Evolutionary conservation across 108 stramenopile species (phyloP).

Genomic region (Nitzschia inconspicua): DNA sequence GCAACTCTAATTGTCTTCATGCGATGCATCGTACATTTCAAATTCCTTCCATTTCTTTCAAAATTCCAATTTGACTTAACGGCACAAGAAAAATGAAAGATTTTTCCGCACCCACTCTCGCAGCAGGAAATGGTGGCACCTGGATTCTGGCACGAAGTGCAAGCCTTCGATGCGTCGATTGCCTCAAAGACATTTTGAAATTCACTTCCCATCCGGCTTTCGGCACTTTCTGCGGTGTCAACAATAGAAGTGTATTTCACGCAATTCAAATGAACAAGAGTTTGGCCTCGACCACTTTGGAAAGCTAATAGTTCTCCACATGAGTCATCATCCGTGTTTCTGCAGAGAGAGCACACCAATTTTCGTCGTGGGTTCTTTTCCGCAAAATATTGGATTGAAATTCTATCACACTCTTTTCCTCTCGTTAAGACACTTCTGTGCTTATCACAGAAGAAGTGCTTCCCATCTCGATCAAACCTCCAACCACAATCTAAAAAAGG

Average conservation of each 20-base stretch:
- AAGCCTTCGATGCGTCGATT: slow-evolving; percentile 14
- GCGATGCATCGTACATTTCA: slow-evolving; percentile 33
- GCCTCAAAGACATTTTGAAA: slow-evolving; percentile 42
- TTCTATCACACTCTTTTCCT: slow-evolving; percentile 23
- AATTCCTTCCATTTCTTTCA: slow-evolving; percentile 23
- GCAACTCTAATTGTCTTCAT: background rate
- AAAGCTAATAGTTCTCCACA: slow-evolving; percentile 44
- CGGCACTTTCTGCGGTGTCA: slow-evolving; percentile 18
- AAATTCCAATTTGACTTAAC: slow-evolving; percentile 30
- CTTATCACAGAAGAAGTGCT: slow-evolving; percentile 41
- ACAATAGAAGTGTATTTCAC: slow-evolving; percentile 37
- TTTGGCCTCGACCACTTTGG: slow-evolving; percentile 10
- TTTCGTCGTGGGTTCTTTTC: slow-evolving; percentile 10
- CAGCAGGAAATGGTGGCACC: slow-evolving; percentile 43
- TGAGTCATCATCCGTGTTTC: background rate
- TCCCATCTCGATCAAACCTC: slow-evolving; percentile 58
- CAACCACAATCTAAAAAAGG: slow-evolving; percentile 43
- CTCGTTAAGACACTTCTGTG: slow-evolving; percentile 26
- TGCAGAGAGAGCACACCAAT: slow-evolving; percentile 27
- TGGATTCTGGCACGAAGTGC: slow-evolving; percentile 8
- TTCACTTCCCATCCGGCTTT: slow-evolving; percentile 26
- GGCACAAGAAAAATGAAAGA: slow-evolving; percentile 37
- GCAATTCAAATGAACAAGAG: slow-evolving; percentile 35
- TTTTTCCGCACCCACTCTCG: slow-evolving; percentile 6
- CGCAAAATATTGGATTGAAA: slow-evolving; percentile 35